Evolutionary conservation across 2,329 filamentous ascomycete genomes (phyloP).

Genomic region (Penicillium hordei): DNA sequence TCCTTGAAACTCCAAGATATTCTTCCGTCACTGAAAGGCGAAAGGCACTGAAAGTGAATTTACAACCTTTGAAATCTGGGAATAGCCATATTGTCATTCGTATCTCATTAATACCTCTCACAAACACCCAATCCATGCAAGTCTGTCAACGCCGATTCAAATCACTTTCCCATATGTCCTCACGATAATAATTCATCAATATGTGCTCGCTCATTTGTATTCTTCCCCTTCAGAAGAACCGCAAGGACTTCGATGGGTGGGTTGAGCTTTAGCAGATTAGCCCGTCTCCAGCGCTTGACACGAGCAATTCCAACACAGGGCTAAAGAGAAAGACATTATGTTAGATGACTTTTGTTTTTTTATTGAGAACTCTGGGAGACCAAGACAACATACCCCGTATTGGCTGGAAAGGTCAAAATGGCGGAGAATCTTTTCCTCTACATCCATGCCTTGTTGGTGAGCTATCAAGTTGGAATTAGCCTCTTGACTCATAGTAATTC

Average conservation of each 20-base stretch:
- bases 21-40: background rate
- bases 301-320: conserved; percentile 84
- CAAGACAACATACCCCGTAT: conserved; percentile 72
- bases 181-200: conserved; percentile 45
- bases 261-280: conserved; percentile 75
- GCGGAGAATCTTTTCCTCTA: conserved; percentile 81
- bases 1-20: background rate
- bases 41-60: background rate
- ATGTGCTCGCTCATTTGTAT: conserved; percentile 64
- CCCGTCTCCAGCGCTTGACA: conserved; percentile 82
- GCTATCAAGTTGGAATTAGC: conserved; percentile 46
- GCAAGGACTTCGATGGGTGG: conserved; percentile 89
- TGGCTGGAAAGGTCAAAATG: conserved; percentile 91
- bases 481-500: background rate
- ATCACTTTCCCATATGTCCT: background rate
- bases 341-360: conserved; percentile 2
- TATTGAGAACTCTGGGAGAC: background rate
- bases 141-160: background rate
- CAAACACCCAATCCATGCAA: conserved; percentile 13
- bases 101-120: conserved; percentile 3
- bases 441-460: conserved; percentile 70
- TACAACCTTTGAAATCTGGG: background rate
- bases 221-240: conserved; percentile 67
- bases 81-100: background rate
- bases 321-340: conserved; percentile 46